These are phyloP conservation scores for Neocatenulostroma microsporum DNA, from an alignment of 2,329 filamentous ascomycete genomes.

Conservation along the genomic window DNA sequence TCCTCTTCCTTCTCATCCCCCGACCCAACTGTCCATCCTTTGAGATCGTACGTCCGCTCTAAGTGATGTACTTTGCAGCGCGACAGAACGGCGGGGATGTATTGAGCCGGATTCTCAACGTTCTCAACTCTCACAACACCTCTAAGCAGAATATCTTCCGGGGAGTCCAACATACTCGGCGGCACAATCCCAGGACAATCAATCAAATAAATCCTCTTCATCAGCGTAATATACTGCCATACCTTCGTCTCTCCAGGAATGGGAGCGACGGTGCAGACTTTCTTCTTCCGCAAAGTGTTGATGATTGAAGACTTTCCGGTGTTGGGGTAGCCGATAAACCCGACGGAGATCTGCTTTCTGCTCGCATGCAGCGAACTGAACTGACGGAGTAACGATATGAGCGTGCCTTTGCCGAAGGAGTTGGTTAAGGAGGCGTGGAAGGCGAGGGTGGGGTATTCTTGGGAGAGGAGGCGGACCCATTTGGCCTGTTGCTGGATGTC, in stretches of 20 bases:
- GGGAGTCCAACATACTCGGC: constrained; percentile 72
- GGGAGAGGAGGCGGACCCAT: constrained; percentile 84
- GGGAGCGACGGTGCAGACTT: constrained; percentile 85
- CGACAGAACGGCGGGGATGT: constrained; percentile 73
- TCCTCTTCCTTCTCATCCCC: constrained; percentile 9
- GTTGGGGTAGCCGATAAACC: constrained; percentile 84
- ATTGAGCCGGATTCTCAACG: constrained; percentile 92
- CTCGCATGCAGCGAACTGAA: constrained; percentile 85
- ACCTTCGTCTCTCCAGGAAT: constrained; percentile 97
- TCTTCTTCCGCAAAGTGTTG: constrained; percentile 90
- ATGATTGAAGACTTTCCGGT: constrained; percentile 96
- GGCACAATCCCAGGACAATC: constrained; percentile 96
- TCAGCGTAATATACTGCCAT: constrained; percentile 94
- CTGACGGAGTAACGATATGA: constrained; percentile 86
- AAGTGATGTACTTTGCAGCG: constrained; percentile 81
- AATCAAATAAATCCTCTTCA: constrained; percentile 91
- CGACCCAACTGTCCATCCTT: constrained; percentile 61
- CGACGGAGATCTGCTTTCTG: constrained; percentile 89
- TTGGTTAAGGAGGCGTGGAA: constrained; percentile 95
- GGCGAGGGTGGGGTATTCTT: constrained; percentile 86
- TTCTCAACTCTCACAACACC: constrained; percentile 94
- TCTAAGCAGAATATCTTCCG: constrained; percentile 79
- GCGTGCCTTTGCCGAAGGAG: constrained; percentile 88
- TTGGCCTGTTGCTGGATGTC: constrained; percentile 74
- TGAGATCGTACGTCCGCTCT: constrained; percentile 86